A percentile compares a stretch with the other conserved stretches of the same genome.
Conservation (phyloP, 768 basidiomycete species). For the Trametes punicea region DNA sequence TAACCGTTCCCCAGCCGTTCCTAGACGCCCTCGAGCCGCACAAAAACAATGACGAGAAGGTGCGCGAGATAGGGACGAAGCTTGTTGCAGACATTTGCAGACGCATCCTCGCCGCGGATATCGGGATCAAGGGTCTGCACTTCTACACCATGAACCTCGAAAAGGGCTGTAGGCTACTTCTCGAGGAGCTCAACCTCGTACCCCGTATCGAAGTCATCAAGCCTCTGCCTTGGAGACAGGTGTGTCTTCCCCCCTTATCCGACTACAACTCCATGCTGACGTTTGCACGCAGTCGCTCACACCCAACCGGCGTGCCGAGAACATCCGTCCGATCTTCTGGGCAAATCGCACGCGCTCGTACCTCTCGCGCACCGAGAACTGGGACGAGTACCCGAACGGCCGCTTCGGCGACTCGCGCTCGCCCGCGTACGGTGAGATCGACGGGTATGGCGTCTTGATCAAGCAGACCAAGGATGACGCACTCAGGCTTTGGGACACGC, state of each 20-base stretch:
- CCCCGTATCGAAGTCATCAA: conserved; percentile 88
- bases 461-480: conserved; percentile 93
- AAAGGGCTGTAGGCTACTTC: conserved; percentile 90
- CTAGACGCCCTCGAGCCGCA: conserved; percentile 78
- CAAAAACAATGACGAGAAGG: conserved; percentile 91
- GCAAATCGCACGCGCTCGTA: conserved; percentile 96
- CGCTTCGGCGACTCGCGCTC: conserved; percentile 96
- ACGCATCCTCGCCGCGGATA: conserved; percentile 70
- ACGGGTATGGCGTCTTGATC: conserved; percentile 92
- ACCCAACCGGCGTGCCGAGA: conserved; percentile 85
- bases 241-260: conserved; percentile 32
- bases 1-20: conserved; percentile 70
- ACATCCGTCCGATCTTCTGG: conserved; percentile 98
- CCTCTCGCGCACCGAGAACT: conserved; percentile 93
- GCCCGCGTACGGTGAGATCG: conserved; percentile 97
- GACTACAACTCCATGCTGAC: neutral
- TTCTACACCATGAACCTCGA: conserved; percentile 99
- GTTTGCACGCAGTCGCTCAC: conserved; percentile 71
- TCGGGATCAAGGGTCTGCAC: conserved; percentile 87
- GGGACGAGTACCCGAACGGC: conserved; percentile 99
- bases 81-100: conserved; percentile 94
- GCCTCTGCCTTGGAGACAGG: conserved; percentile 96
- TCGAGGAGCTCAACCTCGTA: conserved; percentile 88
- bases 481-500: conserved; percentile 83
- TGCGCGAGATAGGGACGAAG: conserved; percentile 88